These are phyloP conservation scores for Scheffersomyces lignosus DNA, from an alignment of 805 yeast genomes.

Conservation along the genomic window DNA sequence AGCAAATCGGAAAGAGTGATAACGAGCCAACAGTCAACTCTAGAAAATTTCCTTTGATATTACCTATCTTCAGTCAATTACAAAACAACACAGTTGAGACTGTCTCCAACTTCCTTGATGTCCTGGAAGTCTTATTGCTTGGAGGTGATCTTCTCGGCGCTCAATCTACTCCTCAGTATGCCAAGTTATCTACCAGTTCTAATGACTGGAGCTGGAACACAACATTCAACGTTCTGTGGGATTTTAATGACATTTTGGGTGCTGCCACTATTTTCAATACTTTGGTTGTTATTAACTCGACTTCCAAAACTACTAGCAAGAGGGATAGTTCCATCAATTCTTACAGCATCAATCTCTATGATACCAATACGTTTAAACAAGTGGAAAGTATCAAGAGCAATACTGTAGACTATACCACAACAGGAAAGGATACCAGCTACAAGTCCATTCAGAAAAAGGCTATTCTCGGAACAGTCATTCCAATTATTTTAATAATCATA, in stretches of 20 bases:
- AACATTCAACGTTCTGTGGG: constrained; percentile 9
- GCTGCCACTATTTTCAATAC: constrained; percentile 55
- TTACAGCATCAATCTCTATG: constrained; percentile 43
- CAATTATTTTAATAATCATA: constrained; percentile 23
- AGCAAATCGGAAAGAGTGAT: constrained; percentile 18
- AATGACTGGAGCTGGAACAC: constrained; percentile 42
- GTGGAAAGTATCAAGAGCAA: constrained; percentile 28
- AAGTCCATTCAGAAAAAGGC: constrained; percentile 22
- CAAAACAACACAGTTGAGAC: constrained; percentile 21
- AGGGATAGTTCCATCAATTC: constrained; percentile 14
- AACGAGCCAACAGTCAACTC: constrained; percentile 43
- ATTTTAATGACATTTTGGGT: constrained; percentile 39
- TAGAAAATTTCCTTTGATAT: constrained; percentile 49
- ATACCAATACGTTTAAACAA: constrained; percentile 33
- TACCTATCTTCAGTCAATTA: constrained; percentile 51
- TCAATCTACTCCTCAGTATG: constrained; percentile 43
- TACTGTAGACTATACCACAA: constrained; percentile 16
- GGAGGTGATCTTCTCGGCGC: constrained; percentile 57
- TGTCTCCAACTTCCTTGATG: constrained; percentile 31
- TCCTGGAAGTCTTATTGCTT: constrained; percentile 48
- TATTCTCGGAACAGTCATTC: constrained; percentile 39
- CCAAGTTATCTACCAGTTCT: constrained; percentile 34
- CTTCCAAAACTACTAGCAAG: constrained; percentile 12
- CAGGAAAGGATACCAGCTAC: constrained; percentile 27
- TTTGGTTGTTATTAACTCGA: constrained; percentile 40